Evolutionary conservation across 1,284 basidiomycete species (phyloP).

Genomic region (Cryptococcus wingfieldii): DNA sequence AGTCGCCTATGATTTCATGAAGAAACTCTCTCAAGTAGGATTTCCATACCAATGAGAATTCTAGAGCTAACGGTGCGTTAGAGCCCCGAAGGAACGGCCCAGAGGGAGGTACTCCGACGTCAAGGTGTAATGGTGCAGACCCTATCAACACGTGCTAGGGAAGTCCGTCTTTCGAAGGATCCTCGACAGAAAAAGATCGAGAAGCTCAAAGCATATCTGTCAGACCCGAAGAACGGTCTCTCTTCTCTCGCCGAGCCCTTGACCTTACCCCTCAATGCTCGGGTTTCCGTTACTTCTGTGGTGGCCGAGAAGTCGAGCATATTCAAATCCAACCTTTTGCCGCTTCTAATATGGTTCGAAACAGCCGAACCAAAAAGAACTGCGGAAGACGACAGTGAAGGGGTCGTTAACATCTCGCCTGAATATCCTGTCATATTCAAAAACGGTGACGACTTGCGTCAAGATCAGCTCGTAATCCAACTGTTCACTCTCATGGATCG

Average conservation of each 20-base stretch:
- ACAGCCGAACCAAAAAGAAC: slow-evolving; percentile 57
- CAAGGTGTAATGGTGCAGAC: slow-evolving; percentile 83
- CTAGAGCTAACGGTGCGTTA: slow-evolving; percentile 32
- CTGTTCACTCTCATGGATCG: slow-evolving; percentile 97
- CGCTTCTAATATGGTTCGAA: slow-evolving; percentile 84
- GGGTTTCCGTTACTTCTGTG: slow-evolving; percentile 74
- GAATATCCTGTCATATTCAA: slow-evolving; percentile 97
- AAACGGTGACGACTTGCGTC: slow-evolving; percentile 96
- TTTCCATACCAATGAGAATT: neutral
- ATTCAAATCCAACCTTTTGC: slow-evolving; percentile 96
- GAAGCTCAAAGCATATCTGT: slow-evolving; percentile 75
- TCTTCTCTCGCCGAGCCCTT: slow-evolving; percentile 65
- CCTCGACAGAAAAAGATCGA: slow-evolving; percentile 95
- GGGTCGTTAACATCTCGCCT: slow-evolving; percentile 24
- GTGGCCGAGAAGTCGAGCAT: slow-evolving; percentile 86
- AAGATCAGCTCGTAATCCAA: slow-evolving; percentile 96
- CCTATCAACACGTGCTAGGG: slow-evolving; percentile 75
- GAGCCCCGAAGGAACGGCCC: slow-evolving; percentile 69
- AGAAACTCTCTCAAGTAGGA: slow-evolving; percentile 73
- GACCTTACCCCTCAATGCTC: slow-evolving; percentile 84
- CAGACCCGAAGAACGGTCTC: slow-evolving; percentile 78
- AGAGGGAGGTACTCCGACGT: slow-evolving; percentile 72
- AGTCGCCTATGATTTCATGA: slow-evolving; percentile 83
- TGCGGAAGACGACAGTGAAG: slow-evolving; percentile 28
- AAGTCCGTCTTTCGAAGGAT: slow-evolving; percentile 85